phyloP scores from a whole-genome alignment of 768 basidiomycete genomes.

The Pulveroboletus sp. region DNA sequence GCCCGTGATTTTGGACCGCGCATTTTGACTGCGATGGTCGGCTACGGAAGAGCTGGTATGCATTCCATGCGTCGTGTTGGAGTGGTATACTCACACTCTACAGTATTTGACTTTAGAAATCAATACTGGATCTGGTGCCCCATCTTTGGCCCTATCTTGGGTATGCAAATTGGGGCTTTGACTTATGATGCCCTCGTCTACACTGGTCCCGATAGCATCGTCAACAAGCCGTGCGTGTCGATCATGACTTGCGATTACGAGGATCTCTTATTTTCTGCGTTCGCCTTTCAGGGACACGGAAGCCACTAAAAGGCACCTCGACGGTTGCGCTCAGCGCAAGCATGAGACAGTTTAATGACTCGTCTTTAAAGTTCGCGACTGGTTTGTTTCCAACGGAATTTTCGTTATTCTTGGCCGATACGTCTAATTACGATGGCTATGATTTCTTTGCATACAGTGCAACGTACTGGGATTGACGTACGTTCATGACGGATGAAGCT shows the following conservation, averaged over 20 bases:
- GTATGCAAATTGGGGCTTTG: conserved; percentile 50
- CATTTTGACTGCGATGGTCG: conserved; percentile 65
- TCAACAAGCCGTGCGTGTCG: conserved; percentile 48
- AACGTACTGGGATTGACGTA: too few relatives aligned
- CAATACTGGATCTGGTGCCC: conserved; percentile 79
- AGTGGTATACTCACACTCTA: neutral
- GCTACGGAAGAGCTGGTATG: conserved; percentile 53
- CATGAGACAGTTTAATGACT: conserved; percentile 10
- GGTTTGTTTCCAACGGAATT: neutral
- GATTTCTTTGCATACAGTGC: too few relatives aligned
- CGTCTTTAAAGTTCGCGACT: neutral
- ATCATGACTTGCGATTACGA: neutral
- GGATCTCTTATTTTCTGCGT: neutral
- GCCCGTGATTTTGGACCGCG: conserved; percentile 72
- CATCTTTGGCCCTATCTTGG: conserved; percentile 54
- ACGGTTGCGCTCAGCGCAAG: conserved; percentile 3
- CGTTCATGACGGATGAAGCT: too few relatives aligned
- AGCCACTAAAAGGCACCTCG: conserved; percentile 16
- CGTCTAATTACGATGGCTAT: too few relatives aligned
- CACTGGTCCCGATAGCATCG: conserved; percentile 49
- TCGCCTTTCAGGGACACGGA: conserved; percentile 11
- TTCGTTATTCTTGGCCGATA: neutral
- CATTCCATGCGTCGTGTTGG: conserved; percentile 22
- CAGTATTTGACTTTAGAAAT: conserved; percentile 32
- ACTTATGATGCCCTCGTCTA: conserved; percentile 59